phyloP scores from a whole-genome alignment of 2,329 filamentous ascomycete genomes.

The Aspergillus fumigatiaffinis region DNA sequence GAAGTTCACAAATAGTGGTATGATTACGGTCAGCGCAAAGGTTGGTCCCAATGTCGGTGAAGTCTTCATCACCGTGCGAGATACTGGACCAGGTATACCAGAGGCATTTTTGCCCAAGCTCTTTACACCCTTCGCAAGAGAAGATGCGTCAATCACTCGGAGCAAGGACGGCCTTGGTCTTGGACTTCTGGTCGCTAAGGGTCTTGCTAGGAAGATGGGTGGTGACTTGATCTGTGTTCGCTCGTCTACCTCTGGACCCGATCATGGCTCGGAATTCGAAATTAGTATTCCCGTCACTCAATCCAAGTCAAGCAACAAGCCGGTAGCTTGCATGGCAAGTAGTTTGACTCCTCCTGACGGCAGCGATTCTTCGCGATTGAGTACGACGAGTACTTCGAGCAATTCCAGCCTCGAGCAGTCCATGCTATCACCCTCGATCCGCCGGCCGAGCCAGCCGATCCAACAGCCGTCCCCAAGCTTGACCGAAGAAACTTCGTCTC shows the following conservation, averaged over 20 bases:
- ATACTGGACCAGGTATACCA: slow-evolving; percentile 67
- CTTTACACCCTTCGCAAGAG: slow-evolving; percentile 66
- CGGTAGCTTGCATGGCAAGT: slow-evolving; percentile 46
- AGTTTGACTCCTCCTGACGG: slow-evolving; percentile 32
- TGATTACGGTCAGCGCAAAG: slow-evolving; percentile 54
- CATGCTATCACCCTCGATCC: slow-evolving; percentile 20
- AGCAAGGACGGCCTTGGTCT: slow-evolving; percentile 66
- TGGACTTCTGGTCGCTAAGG: slow-evolving; percentile 68
- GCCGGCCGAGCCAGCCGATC: slow-evolving; percentile 20
- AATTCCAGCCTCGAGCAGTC: slow-evolving; percentile 18
- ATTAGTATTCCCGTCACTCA: slow-evolving; percentile 61
- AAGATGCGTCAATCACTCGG: slow-evolving; percentile 64
- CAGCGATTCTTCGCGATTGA: slow-evolving; percentile 18
- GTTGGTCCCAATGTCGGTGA: slow-evolving; percentile 51
- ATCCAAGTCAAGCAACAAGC: slow-evolving; percentile 41
- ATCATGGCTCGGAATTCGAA: slow-evolving; percentile 64
- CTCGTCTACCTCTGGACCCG: slow-evolving; percentile 58
- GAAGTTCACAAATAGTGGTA: slow-evolving; percentile 66
- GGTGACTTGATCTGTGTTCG: slow-evolving; percentile 63
- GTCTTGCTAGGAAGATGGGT: slow-evolving; percentile 63
- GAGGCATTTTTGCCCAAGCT: slow-evolving; percentile 62
- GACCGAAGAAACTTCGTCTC: slow-evolving; percentile 23
- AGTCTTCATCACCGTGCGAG: slow-evolving; percentile 59
- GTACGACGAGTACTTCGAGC: slow-evolving; percentile 21
- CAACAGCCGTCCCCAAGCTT: slow-evolving; percentile 30